Evolutionary conservation across 2,329 filamentous ascomycete species (phyloP).

Genomic region (Colletotrichum australisinense): DNA sequence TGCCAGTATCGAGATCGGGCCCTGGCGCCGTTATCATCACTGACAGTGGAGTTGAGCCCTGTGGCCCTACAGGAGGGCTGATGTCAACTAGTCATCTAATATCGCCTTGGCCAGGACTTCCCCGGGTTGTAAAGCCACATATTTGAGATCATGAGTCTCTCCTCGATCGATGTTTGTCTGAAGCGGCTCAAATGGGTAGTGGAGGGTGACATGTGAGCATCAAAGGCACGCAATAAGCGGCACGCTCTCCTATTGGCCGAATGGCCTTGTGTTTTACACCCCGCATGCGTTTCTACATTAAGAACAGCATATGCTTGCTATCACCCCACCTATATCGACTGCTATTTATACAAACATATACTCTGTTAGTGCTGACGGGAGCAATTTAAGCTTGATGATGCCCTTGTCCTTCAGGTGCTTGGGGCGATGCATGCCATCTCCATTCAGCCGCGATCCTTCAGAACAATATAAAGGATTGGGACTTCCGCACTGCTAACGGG

Average conservation of each 20-base stretch:
- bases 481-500: background rate
- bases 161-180: slow-evolving; percentile 19
- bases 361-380: background rate
- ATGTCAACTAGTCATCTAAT: slow-evolving; percentile 2
- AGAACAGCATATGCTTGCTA: background rate
- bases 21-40: background rate
- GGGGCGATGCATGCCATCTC: background rate
- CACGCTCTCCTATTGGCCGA: background rate
- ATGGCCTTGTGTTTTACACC: background rate
- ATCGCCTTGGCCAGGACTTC: background rate
- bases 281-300: background rate
- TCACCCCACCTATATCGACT: background rate
- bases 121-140: background rate
- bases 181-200: slow-evolving; percentile 14
- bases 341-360: background rate
- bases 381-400: background rate
- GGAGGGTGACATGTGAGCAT: background rate
- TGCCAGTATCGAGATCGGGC: background rate
- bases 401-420: background rate
- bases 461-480: background rate
- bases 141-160: slow-evolving; percentile 4
- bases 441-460: background rate
- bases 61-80: background rate
- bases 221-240: background rate
- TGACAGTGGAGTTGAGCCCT: background rate